Conservation (phyloP, 768 basidiomycete species). For the Lenzites betulinus region DNA sequence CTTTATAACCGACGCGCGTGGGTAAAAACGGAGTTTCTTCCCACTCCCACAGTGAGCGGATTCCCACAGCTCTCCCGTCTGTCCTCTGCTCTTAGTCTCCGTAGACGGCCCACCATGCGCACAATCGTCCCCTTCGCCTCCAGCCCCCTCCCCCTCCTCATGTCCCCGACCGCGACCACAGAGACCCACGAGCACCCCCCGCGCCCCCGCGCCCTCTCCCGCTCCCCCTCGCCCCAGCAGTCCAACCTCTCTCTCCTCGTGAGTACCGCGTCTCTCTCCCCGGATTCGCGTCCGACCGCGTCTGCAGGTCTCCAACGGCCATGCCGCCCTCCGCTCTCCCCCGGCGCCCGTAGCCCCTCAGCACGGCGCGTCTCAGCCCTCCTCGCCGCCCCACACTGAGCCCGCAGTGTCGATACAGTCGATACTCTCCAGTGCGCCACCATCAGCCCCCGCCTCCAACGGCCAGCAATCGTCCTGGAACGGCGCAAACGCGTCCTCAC, state of each 20-base stretch:
- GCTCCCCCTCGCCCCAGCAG: constrained; percentile 44
- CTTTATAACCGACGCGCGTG: constrained; percentile 36
- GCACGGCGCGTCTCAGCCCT: not conserved
- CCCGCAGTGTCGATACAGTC: constrained; percentile 12
- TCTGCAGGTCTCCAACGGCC: constrained; percentile 37
- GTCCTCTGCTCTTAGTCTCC: constrained; percentile 15
- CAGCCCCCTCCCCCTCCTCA: constrained; percentile 43
- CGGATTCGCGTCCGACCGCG: constrained; percentile 34
- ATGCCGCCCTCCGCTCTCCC: constrained; percentile 34
- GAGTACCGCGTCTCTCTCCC: constrained; percentile 31
- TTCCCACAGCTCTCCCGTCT: constrained; percentile 45
- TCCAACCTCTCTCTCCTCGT: constrained; percentile 44
- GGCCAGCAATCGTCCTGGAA: constrained; percentile 10
- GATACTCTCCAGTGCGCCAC: constrained; percentile 7
- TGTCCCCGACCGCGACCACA: constrained; percentile 40
- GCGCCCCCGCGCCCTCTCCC: constrained; percentile 53
- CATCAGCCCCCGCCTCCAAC: constrained; percentile 5
- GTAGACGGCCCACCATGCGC: constrained; percentile 23
- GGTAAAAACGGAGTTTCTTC: constrained; percentile 41
- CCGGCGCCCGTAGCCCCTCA: constrained; percentile 19
- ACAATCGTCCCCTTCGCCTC: constrained; percentile 34
- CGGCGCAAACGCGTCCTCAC: constrained; percentile 12
- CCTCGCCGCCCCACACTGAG: constrained; percentile 11
- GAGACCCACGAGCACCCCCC: constrained; percentile 36
- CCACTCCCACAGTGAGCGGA: constrained; percentile 43